Evolutionary conservation across 306 rosid genomes (phyloP), one percentile per base, ranked within the genome.

Genomic region (Hippophae gyantsensis): DNA sequence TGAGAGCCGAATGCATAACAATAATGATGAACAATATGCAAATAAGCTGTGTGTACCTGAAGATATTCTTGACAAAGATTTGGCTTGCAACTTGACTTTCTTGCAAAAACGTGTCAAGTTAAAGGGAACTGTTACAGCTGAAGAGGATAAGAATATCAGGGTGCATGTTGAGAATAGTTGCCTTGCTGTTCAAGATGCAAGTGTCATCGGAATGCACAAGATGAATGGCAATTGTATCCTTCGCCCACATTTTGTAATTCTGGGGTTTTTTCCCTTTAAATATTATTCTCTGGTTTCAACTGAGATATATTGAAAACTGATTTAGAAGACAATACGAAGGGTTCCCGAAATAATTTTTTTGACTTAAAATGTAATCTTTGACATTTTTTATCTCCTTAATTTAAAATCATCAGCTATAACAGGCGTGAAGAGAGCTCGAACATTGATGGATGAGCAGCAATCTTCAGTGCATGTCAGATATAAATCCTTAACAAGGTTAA

Each of bases 401-500:
- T 69, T 69, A 68, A 38, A 49, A 42, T 52, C 32, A 7, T 58
- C 67, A 79, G 89, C 74, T 71, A 69, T 75, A 61, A 73, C 79
- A 63, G 95, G 99, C 74, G 69, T 75, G 64, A 88, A 88, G 75
- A 80, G 95, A 78, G 66, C 86, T 48, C 81, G 94, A 27, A 32
- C 61, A 48, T 62, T 77, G 55, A 40, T 72, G 58, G 94, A 88
- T 46, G 90, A 88, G 58, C 69, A 68, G 11, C 74, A 76, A 64
- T 80, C 95, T 59, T 84, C 94, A 63, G 97, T 93, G 63, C 78
- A 59, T 69, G 74, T 93, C 48, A 68, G 63, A 13, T 93, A 84
- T 81, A 75, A 62, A 59, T 86, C 81, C 57, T 73, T 93, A 62
- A 74, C 95, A 61, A 88, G 95, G 99, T 93, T 72, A 73, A 83